Conservation (phyloP, 2,329 filamentous ascomycete species). For the Cryphonectria naterciae region DNA sequence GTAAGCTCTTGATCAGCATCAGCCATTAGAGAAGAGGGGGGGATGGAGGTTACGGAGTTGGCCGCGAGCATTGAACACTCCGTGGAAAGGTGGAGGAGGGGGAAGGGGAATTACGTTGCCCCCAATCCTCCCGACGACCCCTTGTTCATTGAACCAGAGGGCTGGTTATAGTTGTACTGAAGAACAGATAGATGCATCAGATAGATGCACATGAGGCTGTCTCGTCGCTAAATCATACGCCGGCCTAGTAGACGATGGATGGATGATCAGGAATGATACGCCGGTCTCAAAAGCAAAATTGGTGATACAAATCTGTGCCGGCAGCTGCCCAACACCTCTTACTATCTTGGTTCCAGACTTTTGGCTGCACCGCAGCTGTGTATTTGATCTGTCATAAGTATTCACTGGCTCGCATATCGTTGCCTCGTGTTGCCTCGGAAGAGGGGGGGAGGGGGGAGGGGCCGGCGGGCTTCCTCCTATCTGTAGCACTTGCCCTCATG, state of each 20-base stretch:
- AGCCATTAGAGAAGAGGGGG: neutral
- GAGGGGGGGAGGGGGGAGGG: neutral
- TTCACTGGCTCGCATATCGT: neutral
- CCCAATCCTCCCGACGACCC: neutral
- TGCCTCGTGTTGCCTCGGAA: too few relatives aligned
- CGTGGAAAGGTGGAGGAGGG: too few relatives aligned
- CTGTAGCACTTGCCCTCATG: neutral
- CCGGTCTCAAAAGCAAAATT: neutral
- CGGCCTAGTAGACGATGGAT: neutral
- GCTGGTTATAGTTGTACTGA: too few relatives aligned
- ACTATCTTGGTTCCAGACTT: too few relatives aligned
- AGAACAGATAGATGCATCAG: neutral
- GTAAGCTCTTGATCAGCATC: neutral
- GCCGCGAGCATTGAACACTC: too few relatives aligned
- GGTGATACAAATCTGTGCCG: neutral
- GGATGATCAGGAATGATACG: neutral
- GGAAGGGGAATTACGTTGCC: neutral
- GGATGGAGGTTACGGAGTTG: neutral
- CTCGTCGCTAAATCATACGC: neutral
- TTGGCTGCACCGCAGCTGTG: too few relatives aligned
- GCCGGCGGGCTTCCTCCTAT: neutral
- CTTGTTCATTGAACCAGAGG: neutral
- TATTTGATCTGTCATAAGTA: neutral
- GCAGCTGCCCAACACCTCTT: too few relatives aligned
- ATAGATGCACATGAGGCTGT: neutral